Evolutionary conservation across 2,329 filamentous ascomycete genomes (phyloP), one percentile per base, ranked within the genome.

Genomic region (Ceratocystis harringtonii): DNA sequence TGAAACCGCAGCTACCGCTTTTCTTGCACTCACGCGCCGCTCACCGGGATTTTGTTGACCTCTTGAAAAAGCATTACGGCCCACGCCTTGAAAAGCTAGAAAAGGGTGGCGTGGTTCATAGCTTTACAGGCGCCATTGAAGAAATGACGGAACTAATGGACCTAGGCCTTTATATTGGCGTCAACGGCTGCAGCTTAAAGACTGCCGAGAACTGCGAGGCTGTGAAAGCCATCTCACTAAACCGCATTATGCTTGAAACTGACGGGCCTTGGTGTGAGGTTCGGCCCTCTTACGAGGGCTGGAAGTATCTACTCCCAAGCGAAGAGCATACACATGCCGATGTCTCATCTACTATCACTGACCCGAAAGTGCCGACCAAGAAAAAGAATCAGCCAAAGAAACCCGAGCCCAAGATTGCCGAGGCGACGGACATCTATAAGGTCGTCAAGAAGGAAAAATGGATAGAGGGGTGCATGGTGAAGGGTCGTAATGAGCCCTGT

Each of bases 201-300:
- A 97, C 90, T 5, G 86, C 82, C 10, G 90, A 96, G 73, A 99
- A 97, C 71, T 83, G 95, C 50, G 86, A 83, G 15, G 92, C 96
- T 2, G 90, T 96, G 10, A 84, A 81, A 68, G 83, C 87, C 68
- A 84, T 97, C 48, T 88, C 86, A 10, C 77, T 99, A 10, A 85
- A 92, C 65, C 78, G 86, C 60, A 75, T 99, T 64, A 95, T 97
- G 81, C 84, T 99, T 61, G 94, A 99, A 79, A 99, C 94, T 0
- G 94, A 99, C 73, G 94, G 94, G 1, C 94, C 94, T 2, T 99
- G 94, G 89, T 99, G 94, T 72, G 94, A 99, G 74, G 92, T 99
- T 67, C 81, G 94, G 28, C 87, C 91, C 0, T 90, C 84, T 36
- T 92, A 99, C 76, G 91, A 92, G 36, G 90, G 90, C 1, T 89